Conservation (phyloP, 192 early-diverging fungal genomes). For the Entophlyctis luteolus region DNA sequence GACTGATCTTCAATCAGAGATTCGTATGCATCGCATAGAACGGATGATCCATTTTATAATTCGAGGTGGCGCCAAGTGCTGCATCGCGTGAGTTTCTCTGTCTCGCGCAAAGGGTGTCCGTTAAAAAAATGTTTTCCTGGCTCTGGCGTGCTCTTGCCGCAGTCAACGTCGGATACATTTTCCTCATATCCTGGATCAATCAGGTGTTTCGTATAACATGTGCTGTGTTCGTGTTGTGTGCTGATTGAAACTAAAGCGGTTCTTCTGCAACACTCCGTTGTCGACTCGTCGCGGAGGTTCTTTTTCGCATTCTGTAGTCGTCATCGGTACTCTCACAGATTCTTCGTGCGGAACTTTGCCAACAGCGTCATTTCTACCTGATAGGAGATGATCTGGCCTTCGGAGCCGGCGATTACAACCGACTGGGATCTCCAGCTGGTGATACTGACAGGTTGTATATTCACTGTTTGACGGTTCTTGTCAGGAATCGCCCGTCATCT, state of each 20-base stretch:
- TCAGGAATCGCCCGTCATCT: slow-evolving; percentile 36
- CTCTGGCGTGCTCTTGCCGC: no score
- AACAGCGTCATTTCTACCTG: background rate
- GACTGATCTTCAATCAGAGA: no score
- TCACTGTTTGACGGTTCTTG: background rate
- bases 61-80: no score
- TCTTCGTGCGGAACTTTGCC: background rate
- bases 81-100: no score
- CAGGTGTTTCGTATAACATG: no score
- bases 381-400: slow-evolving; percentile 40
- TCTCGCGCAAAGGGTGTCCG: no score
- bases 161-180: no score
- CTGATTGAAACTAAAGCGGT: background rate
- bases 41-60: no score
- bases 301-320: slow-evolving; percentile 30
- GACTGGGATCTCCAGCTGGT: slow-evolving; percentile 19
- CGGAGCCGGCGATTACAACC: slow-evolving; percentile 28
- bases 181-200: no score
- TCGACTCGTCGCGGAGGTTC: slow-evolving; percentile 5
- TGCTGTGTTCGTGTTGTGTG: background rate
- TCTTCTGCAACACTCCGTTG: slow-evolving; percentile 6
- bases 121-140: no score
- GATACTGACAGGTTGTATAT: background rate
- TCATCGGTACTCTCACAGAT: slow-evolving; percentile 19
- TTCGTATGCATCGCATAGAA: no score